These are phyloP conservation scores for Micractinium sp. DNA, from an alignment of 139 green algal genomes.

Conservation along the genomic window DNA sequence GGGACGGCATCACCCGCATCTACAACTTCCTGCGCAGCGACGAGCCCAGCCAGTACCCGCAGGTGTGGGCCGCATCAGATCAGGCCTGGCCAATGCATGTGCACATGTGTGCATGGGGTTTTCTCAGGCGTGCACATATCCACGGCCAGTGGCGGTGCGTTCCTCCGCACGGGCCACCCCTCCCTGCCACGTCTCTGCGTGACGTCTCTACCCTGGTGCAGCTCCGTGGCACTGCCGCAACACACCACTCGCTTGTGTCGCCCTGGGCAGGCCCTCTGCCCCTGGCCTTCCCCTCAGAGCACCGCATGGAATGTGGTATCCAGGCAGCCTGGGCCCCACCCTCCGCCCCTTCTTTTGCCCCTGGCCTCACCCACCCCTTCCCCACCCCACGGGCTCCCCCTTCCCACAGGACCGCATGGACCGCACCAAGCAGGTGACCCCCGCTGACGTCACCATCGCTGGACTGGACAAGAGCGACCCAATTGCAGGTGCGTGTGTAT, in stretches of 20 bases:
- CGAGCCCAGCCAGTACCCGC: constrained; percentile 45
- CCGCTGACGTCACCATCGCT: constrained; percentile 62
- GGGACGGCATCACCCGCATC: constrained; percentile 87
- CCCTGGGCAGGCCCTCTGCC: neutral
- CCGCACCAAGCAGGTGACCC: constrained; percentile 38
- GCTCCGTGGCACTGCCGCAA: too few relatives aligned
- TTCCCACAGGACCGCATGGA: constrained; percentile 23
- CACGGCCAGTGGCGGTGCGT: neutral
- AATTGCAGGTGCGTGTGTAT: constrained; percentile 40
- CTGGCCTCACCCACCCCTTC: neutral
- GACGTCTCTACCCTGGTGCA: too few relatives aligned
- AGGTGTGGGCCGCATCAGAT: neutral
- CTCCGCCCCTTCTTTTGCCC: neutral
- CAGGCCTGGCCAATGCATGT: neutral
- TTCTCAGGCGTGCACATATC: neutral
- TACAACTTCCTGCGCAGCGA: constrained; percentile 90
- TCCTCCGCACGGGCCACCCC: neutral
- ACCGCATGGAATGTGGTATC: neutral
- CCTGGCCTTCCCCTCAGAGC: too few relatives aligned
- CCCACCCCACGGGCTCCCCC: neutral
- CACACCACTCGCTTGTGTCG: neutral
- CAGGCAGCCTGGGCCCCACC: neutral
- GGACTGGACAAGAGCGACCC: constrained; percentile 68
- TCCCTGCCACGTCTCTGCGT: neutral
- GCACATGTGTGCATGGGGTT: too few relatives aligned